Evolutionary conservation across 306 rosid genomes (phyloP).

Genomic region (Geum urbanum): DNA sequence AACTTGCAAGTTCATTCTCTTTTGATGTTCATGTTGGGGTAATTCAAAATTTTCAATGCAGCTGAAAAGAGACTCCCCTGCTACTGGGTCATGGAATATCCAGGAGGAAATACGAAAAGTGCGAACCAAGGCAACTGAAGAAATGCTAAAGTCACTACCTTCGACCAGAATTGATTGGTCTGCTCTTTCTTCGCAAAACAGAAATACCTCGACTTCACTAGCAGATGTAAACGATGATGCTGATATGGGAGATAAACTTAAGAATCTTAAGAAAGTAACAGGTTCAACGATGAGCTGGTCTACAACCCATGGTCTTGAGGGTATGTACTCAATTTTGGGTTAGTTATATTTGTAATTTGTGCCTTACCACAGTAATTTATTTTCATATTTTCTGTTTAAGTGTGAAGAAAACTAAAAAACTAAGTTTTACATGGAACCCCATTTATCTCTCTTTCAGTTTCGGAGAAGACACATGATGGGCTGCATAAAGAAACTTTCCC

Average conservation of each 20-base stretch:
- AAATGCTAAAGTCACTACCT: constrained; percentile 72
- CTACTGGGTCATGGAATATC: constrained; percentile 90
- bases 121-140: constrained; percentile 88
- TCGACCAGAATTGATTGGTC: constrained; percentile 74
- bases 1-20: neutral
- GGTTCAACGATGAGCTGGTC: constrained; percentile 38
- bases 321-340: constrained; percentile 34
- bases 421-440: constrained; percentile 22
- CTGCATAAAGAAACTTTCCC: constrained; percentile 39
- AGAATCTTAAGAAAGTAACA: constrained; percentile 21
- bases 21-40: constrained; percentile 1
- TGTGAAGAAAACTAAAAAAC: constrained; percentile 8
- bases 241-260: constrained; percentile 34
- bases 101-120: constrained; percentile 92
- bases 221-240: constrained; percentile 36
- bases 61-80: constrained; percentile 61
- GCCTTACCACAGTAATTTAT: constrained; percentile 14
- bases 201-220: constrained; percentile 35
- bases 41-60: constrained; percentile 37
- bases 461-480: constrained; percentile 37
- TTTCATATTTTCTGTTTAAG: constrained; percentile 6
- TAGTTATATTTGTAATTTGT: constrained; percentile 17
- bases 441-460: constrained; percentile 41
- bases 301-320: constrained; percentile 28
- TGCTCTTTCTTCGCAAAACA: constrained; percentile 39